Base-by-base conservation (phyloP, 192 early-diverging fungal species). In the Backusella australiensis region DNA sequence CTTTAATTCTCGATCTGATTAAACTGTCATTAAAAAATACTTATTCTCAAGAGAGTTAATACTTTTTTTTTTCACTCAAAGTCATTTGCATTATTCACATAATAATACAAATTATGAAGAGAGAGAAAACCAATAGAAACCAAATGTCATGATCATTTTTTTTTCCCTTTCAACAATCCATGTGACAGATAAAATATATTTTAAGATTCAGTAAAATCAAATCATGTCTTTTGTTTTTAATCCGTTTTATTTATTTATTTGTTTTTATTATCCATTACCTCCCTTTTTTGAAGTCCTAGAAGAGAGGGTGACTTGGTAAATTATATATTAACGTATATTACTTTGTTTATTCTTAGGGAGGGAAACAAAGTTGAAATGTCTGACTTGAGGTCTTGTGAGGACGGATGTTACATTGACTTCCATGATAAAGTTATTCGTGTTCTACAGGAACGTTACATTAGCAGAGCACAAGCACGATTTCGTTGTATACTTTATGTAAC, bases 331-430 rank as follows among this genome's bases (percentile, higher is more conserved):
- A 29, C 26, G 56, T 59, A 23, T 26, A 29, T 29, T 63, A 29
- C 23, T 63, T 63, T 8, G 23, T 14, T 63, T 63, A 23, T 63
- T 2, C n/a, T 63, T 29, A 23, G 12, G 6, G 6, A 49, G 19
- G 46, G 46, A 49, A 29, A 63, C 23, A 63, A 63, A 63, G 26
- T 26, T 29, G 11, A 63, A 29, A 63, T 26, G 26, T 29, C 56
- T 63, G 56, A 63, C 23, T 63, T 63, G 56, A 63, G 56, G 23
- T 63, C 56, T 63, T 63, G 56, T 63, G 56, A 63, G 56, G 56
- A 9, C 56, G 23, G 8, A 63, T 26, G 56, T 63, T 29, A 63
- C 56, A 23, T 63, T 14, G 26, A 29, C 26, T 12, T 63, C 56
- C 56, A 63, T 12, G 23, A 63, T 63, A 63, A 29, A 63, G 2